Evolutionary conservation across 2,329 filamentous ascomycete species (phyloP).

Genomic region (Pyrenochaeta sp.): DNA sequence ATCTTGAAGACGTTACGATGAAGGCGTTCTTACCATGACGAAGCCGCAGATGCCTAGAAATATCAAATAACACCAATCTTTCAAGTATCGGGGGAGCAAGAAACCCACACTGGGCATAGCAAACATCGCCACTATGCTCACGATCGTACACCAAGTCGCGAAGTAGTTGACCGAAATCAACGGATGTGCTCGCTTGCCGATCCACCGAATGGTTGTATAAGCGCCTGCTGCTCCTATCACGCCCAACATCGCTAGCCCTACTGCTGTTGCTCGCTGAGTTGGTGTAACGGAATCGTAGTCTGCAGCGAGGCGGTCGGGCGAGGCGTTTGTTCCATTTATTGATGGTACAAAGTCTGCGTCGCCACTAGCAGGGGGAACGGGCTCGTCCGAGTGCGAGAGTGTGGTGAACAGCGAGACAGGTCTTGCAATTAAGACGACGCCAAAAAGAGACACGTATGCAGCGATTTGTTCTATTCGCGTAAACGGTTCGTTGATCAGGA

Average conservation of each 20-base stretch:
- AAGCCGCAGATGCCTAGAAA: constrained; percentile 79
- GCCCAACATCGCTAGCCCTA: constrained; percentile 76
- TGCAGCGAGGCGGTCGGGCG: constrained; percentile 35
- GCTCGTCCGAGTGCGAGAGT: constrained; percentile 27
- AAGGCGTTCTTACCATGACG: constrained; percentile 62
- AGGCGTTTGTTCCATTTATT: constrained; percentile 35
- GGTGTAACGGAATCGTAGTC: constrained; percentile 62
- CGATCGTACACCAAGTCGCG: constrained; percentile 71
- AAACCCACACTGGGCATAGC: constrained; percentile 65
- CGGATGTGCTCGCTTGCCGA: constrained; percentile 80
- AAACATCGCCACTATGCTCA: constrained; percentile 69
- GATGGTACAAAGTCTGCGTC: constrained; percentile 42
- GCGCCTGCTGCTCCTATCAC: constrained; percentile 79
- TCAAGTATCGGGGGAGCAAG: constrained; percentile 60
- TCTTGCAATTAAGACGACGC: constrained; percentile 83
- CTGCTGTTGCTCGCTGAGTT: constrained; percentile 72
- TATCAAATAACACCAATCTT: constrained; percentile 73
- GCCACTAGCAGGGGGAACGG: constrained; percentile 44
- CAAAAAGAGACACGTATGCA: constrained; percentile 75
- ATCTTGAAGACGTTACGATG: background rate
- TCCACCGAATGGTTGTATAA: constrained; percentile 78
- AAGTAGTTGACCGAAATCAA: constrained; percentile 91
- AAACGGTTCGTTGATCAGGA: constrained; percentile 79
- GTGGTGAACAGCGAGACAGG: constrained; percentile 67
- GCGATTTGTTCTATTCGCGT: constrained; percentile 79